Percentiles rank a stretch among this genome's conserved stretches.
Conservation (phyloP, 441 rosid species). For the Dalechampia spathulata region DNA sequence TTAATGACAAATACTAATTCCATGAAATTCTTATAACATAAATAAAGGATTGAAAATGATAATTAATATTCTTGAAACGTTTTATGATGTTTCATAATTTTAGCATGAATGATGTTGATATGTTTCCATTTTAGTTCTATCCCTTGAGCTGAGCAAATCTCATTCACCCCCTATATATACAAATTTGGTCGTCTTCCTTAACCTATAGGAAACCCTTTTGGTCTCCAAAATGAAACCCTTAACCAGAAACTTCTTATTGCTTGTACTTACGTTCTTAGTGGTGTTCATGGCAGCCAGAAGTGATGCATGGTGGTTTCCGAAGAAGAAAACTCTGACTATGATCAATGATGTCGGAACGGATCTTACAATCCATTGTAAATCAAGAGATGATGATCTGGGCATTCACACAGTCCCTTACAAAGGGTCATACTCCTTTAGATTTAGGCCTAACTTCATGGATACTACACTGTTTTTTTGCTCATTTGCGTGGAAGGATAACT, state of each 20-base stretch:
- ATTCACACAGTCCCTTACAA: background rate
- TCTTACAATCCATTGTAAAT: background rate
- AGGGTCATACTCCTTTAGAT: background rate
- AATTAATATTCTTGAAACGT: too few relatives aligned
- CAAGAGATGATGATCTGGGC: background rate
- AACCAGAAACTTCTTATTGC: background rate
- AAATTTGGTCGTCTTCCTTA: too few relatives aligned
- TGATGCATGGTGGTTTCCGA: background rate
- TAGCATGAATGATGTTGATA: too few relatives aligned
- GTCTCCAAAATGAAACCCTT: background rate
- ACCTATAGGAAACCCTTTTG: too few relatives aligned
- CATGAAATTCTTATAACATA: too few relatives aligned
- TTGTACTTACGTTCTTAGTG: background rate
- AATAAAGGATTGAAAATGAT: too few relatives aligned
- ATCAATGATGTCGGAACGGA: background rate
- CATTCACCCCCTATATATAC: too few relatives aligned
- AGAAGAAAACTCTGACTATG: background rate
- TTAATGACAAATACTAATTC: too few relatives aligned
- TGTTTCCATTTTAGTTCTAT: too few relatives aligned
- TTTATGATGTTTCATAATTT: too few relatives aligned
- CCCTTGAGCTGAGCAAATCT: too few relatives aligned
- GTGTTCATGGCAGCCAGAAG: background rate
- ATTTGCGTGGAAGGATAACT: conserved; percentile 1
- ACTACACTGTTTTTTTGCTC: conserved; percentile 8
- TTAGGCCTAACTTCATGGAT: conserved; percentile 6